phyloP scores from a whole-genome alignment of 2,329 filamentous ascomycete genomes.

The Magnaporthiopsis incrustans region DNA sequence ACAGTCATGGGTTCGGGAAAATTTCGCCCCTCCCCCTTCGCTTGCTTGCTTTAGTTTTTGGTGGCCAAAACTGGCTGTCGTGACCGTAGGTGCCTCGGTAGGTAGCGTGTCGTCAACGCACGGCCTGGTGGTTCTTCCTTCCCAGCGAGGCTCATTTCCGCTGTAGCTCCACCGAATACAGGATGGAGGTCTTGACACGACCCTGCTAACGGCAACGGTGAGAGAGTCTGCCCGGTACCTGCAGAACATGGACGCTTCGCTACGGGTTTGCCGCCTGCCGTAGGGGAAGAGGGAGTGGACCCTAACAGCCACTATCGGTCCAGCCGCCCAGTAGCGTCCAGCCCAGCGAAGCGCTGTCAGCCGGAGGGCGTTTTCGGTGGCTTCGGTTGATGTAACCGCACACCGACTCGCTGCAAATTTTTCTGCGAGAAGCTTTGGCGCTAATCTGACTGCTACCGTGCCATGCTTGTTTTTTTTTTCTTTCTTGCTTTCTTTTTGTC shows the following conservation, averaged over 20 bases:
- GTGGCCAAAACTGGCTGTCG: neutral
- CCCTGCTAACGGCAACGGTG: neutral
- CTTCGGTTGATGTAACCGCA: neutral
- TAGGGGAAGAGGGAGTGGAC: too few species aligned
- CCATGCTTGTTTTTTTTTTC: neutral
- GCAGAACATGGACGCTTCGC: neutral
- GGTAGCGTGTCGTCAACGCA: too few species aligned
- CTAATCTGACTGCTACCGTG: neutral
- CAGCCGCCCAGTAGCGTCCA: neutral
- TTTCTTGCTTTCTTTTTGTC: neutral
- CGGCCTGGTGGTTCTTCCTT: too few species aligned
- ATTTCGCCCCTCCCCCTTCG: neutral
- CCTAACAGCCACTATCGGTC: too few species aligned
- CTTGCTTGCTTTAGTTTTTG: neutral
- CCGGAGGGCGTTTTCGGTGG: neutral
- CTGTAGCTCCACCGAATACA: neutral
- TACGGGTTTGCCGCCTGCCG: neutral
- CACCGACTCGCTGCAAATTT: neutral
- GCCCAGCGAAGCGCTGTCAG: too few species aligned
- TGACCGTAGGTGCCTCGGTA: neutral
- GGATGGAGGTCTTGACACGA: neutral
- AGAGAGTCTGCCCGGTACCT: neutral
- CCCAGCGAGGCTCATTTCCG: conserved; percentile 2
- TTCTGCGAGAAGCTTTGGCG: neutral
- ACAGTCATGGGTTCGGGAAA: neutral